Conservation (phyloP, 345 rosid genomes). For the Cardiospermum halicacabum region DNA sequence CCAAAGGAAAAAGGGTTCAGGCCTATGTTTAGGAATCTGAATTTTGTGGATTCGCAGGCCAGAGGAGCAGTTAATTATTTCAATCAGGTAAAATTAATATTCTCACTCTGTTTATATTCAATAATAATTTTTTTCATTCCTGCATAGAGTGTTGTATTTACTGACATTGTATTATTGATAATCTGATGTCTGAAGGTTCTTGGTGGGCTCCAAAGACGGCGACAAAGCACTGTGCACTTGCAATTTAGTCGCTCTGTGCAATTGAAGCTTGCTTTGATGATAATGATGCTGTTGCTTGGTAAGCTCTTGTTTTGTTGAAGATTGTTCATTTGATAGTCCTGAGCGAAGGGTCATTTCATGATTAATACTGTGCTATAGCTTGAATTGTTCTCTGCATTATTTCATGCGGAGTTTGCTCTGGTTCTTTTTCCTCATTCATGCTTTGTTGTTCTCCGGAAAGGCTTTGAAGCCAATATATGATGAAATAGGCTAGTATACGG, state of each 20-base stretch:
- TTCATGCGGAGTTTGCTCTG: background rate
- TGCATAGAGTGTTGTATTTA: background rate
- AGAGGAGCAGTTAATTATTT: slow-evolving; percentile 30
- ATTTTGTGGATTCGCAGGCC: slow-evolving; percentile 39
- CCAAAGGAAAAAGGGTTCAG: slow-evolving; percentile 70
- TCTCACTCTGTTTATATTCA: background rate
- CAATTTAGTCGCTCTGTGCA: slow-evolving; percentile 52
- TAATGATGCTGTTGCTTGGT: slow-evolving; percentile 69
- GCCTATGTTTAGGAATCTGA: slow-evolving; percentile 48
- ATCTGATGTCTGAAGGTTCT: slow-evolving; percentile 35
- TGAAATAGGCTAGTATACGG: background rate
- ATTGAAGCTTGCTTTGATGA: slow-evolving; percentile 55
- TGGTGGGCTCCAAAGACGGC: slow-evolving; percentile 42
- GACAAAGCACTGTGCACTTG: slow-evolving; percentile 37
- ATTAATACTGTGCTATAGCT: background rate
- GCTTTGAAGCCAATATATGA: background rate
- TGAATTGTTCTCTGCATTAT: background rate
- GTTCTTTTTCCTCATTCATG: background rate
- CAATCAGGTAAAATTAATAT: slow-evolving; percentile 39
- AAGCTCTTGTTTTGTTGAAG: slow-evolving; percentile 24
- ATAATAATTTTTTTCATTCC: background rate
- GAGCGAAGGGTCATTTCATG: background rate
- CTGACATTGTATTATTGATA: background rate
- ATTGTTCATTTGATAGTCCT: background rate
- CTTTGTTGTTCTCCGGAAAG: background rate